A percentile compares a stretch with the other conserved stretches of the same genome.
These are phyloP conservation scores for Lipomyces oligophaga DNA, from an alignment of 805 yeast species.

Conservation along the genomic window DNA sequence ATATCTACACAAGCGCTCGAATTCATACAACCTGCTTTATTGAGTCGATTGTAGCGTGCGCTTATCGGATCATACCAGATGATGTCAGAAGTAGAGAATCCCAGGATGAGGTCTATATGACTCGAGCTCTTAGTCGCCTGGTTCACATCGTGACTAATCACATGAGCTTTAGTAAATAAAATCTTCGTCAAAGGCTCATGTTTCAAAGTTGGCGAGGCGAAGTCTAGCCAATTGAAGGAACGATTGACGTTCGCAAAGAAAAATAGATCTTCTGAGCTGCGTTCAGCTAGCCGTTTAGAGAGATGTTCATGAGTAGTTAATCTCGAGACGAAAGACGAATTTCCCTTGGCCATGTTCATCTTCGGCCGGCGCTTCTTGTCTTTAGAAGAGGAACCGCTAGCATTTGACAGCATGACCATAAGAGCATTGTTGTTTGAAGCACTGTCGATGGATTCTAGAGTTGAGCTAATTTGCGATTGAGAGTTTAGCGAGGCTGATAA, in stretches of 20 bases:
- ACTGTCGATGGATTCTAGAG: background rate
- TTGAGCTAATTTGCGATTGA: conserved; percentile 5
- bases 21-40: conserved; percentile 47
- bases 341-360: conserved; percentile 39
- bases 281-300: conserved; percentile 35
- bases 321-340: conserved; percentile 40
- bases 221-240: conserved; percentile 38
- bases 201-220: conserved; percentile 24
- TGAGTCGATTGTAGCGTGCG: conserved; percentile 49
- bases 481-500: conserved; percentile 6
- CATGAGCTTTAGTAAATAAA: conserved; percentile 41
- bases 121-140: conserved; percentile 32
- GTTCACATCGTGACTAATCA: conserved; percentile 41
- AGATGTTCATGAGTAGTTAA: conserved; percentile 39
- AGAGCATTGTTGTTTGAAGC: conserved; percentile 7
- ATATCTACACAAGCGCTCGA: conserved; percentile 45
- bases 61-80: conserved; percentile 55
- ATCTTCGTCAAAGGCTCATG: conserved; percentile 42
- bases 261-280: conserved; percentile 32
- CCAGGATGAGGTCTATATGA: conserved; percentile 52
- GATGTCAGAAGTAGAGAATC: conserved; percentile 65
- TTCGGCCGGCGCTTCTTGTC: conserved; percentile 36
- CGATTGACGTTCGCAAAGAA: conserved; percentile 39
- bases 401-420: conserved; percentile 15
- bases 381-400: conserved; percentile 11